Conservation (phyloP, 495 filamentous ascomycete species). For the Penicillium bovifimosum region DNA sequence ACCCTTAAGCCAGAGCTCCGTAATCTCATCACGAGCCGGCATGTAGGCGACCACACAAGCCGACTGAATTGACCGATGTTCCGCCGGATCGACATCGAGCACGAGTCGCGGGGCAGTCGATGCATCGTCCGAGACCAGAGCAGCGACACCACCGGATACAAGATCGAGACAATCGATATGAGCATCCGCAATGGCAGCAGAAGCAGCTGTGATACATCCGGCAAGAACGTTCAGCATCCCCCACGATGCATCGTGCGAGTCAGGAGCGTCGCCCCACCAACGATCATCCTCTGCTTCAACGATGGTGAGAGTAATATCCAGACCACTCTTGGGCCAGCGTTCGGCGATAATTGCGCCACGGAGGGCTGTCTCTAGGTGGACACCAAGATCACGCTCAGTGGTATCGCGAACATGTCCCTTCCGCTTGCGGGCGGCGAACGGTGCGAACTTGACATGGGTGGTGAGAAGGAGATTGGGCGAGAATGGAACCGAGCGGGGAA, state of each 20-base stretch:
- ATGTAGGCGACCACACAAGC: constrained; percentile 90
- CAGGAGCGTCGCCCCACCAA: constrained; percentile 50
- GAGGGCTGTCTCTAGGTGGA: constrained; percentile 86
- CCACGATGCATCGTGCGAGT: constrained; percentile 52
- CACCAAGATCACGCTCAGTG: constrained; percentile 81
- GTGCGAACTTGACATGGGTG: constrained; percentile 91
- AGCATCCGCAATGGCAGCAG: constrained; percentile 91
- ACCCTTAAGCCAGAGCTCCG: constrained; percentile 90
- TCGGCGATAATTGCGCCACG: constrained; percentile 85
- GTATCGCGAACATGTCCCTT: constrained; percentile 83
- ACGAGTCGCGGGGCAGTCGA: constrained; percentile 49
- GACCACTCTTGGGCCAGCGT: constrained; percentile 92
- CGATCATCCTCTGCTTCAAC: constrained; percentile 83
- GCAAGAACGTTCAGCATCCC: constrained; percentile 86
- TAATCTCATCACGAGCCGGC: constrained; percentile 82
- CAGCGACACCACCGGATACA: constrained; percentile 83
- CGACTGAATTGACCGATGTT: constrained; percentile 63
- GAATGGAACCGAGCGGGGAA: constrained; percentile 84
- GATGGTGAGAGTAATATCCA: constrained; percentile 87
- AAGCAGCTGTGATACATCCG: constrained; percentile 88
- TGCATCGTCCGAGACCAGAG: constrained; percentile 53
- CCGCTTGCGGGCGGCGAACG: constrained; percentile 78
- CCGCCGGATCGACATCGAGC: constrained; percentile 77
- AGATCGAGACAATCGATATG: constrained; percentile 94
- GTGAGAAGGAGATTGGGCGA: constrained; percentile 85